Percentiles rank a stretch among this genome's conserved stretches.
phyloP scores from a whole-genome alignment of 139 green algal genomes.

The Chlorella ohadii region DNA sequence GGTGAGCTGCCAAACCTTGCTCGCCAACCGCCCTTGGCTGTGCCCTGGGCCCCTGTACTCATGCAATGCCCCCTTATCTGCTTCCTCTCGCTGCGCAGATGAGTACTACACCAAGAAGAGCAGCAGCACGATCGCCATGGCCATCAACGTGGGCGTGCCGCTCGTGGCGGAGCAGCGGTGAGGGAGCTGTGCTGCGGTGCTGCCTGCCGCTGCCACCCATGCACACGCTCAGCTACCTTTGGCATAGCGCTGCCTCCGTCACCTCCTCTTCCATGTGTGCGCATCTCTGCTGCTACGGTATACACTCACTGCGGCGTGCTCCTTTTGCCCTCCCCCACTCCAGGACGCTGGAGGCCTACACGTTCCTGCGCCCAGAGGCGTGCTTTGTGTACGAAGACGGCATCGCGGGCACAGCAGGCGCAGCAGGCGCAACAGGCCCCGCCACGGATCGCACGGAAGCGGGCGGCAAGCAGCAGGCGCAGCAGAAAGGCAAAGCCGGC shows the following conservation, averaged over 20 bases:
- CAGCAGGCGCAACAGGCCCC: not conserved
- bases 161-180: constrained; percentile 13
- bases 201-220: too few relatives aligned
- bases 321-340: not conserved
- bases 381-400: constrained; percentile 27
- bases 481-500: not conserved
- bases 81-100: not conserved
- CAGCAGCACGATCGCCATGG: constrained; percentile 27
- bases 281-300: too few relatives aligned
- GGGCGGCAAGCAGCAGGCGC: not conserved
- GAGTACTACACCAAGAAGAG: constrained; percentile 34
- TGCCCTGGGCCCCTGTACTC: too few relatives aligned
- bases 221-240: too few relatives aligned
- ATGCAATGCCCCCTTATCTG: too few relatives aligned
- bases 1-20: too few relatives aligned
- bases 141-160: constrained; percentile 26
- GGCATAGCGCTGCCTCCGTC: too few relatives aligned
- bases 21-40: too few relatives aligned
- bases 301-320: too few relatives aligned
- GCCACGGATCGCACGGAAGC: too few relatives aligned
- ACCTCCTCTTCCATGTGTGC: too few relatives aligned
- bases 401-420: not conserved
- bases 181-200: too few relatives aligned
- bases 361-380: constrained; percentile 3
- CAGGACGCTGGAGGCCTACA: constrained; percentile 22